Evolutionary conservation across 768 basidiomycete genomes (phyloP).

Genomic region (Amanita pallidorosea): DNA sequence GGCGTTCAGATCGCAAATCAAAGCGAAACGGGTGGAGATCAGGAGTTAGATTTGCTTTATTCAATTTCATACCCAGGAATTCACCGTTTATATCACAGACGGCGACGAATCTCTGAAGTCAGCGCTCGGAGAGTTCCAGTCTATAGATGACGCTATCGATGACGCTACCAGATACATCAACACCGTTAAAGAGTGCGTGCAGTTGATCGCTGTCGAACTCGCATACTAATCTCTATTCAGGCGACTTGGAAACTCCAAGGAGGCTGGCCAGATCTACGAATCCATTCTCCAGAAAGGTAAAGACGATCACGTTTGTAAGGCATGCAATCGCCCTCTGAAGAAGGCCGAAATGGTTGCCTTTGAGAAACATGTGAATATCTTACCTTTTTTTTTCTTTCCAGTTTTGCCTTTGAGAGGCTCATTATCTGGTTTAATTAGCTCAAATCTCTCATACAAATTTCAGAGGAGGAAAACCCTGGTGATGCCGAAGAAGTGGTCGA

Average conservation of each 20-base stretch:
- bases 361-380: slow-evolving; percentile 15
- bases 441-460: slow-evolving; percentile 38
- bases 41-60: slow-evolving; percentile 33
- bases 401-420: neutral
- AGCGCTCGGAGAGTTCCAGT: slow-evolving; percentile 12
- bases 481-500: slow-evolving; percentile 36
- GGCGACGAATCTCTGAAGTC: slow-evolving; percentile 35
- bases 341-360: slow-evolving; percentile 24
- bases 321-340: slow-evolving; percentile 64
- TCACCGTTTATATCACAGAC: slow-evolving; percentile 19
- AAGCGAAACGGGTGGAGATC: slow-evolving; percentile 50
- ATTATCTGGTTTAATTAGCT: slow-evolving; percentile 30
- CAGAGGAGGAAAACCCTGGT: slow-evolving; percentile 30
- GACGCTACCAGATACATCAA: slow-evolving; percentile 33
- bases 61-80: neutral
- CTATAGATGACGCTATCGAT: slow-evolving; percentile 38
- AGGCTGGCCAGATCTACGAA: slow-evolving; percentile 36
- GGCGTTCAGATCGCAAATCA: slow-evolving; percentile 49
- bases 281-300: slow-evolving; percentile 45
- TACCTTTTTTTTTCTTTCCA: neutral
- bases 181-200: slow-evolving; percentile 31
- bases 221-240: slow-evolving; percentile 11
- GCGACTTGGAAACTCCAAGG: slow-evolving; percentile 16
- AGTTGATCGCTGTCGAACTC: neutral
- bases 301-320: slow-evolving; percentile 57